A percentile compares a stretch with the other conserved stretches of the same genome.
Evolutionary conservation across 257 asterid genomes (phyloP).

Genomic region (Datura wrightii): DNA sequence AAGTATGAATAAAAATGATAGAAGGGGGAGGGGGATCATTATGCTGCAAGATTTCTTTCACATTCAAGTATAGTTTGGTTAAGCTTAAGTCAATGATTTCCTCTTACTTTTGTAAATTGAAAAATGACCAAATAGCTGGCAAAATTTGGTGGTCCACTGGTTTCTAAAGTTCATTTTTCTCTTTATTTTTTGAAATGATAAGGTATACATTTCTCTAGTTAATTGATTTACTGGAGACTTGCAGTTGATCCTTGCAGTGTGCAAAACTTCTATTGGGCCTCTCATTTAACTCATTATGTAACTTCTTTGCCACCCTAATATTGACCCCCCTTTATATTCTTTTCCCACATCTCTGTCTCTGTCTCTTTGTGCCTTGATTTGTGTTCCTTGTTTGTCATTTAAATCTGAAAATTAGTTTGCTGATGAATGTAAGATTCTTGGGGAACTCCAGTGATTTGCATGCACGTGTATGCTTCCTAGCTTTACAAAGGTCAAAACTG

Average conservation of each 20-base stretch:
- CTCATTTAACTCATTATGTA: not conserved
- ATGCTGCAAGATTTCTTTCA: conserved; percentile 23
- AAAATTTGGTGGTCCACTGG: not conserved
- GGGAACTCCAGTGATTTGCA: not conserved
- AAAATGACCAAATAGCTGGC: not conserved
- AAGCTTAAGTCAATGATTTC: not conserved
- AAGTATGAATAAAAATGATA: not conserved
- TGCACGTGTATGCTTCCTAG: not conserved
- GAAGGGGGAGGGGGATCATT: not conserved
- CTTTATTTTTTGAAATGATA: not conserved
- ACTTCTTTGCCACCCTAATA: not conserved
- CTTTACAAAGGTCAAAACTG: not conserved
- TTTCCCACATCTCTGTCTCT: not conserved
- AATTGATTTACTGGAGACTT: not conserved
- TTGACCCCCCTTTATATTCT: not conserved
- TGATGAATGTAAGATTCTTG: not conserved
- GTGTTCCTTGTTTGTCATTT: not conserved
- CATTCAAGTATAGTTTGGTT: not conserved
- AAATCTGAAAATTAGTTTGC: not conserved
- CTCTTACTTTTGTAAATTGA: not conserved
- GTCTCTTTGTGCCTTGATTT: not conserved
- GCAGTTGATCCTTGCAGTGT: not conserved
- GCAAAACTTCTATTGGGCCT: not conserved
- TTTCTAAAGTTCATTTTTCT: not conserved
- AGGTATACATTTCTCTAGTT: not conserved